phyloP scores from a whole-genome alignment of 176 grass and related monocot genomes.

The Aegilops umbellulata region DNA sequence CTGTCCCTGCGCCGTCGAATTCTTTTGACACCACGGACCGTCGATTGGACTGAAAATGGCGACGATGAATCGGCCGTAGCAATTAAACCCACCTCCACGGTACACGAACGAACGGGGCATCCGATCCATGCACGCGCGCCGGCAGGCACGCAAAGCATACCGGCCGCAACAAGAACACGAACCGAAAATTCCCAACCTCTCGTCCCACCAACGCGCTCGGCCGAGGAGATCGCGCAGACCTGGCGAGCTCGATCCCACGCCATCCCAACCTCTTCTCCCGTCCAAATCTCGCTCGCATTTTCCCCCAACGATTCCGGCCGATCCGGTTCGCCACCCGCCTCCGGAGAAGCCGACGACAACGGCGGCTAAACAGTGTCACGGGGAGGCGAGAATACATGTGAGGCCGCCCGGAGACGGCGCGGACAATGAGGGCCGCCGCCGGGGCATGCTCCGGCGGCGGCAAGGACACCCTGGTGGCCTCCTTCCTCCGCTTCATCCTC shows the following conservation, averaged over 20 bases:
- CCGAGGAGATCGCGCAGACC: slow-evolving; percentile 15
- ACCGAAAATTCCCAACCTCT: slow-evolving; percentile 13
- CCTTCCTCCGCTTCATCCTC: slow-evolving; percentile 25
- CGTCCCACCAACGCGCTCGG: slow-evolving; percentile 12
- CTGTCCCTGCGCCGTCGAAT: too few relatives aligned
- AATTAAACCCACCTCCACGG: not conserved
- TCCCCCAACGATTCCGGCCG: not conserved
- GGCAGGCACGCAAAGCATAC: slow-evolving; percentile 4
- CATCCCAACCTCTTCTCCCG: not conserved
- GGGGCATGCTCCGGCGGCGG: slow-evolving; percentile 16
- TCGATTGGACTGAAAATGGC: too few relatives aligned
- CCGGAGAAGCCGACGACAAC: not conserved
- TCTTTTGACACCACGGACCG: too few relatives aligned
- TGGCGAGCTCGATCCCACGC: not conserved
- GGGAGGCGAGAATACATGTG: not conserved
- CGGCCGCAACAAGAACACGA: not conserved
- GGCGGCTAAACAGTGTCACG: not conserved
- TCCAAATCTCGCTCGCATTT: not conserved
- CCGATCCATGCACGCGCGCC: not conserved
- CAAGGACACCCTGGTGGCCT: slow-evolving; percentile 33
- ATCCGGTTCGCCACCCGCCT: not conserved
- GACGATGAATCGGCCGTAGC: too few relatives aligned
- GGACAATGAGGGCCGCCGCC: slow-evolving; percentile 37
- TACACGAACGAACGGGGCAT: not conserved
- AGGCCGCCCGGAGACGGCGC: slow-evolving; percentile 27